Evolutionary conservation across 768 basidiomycete genomes (phyloP).

Genomic region (Amanita muscaria): DNA sequence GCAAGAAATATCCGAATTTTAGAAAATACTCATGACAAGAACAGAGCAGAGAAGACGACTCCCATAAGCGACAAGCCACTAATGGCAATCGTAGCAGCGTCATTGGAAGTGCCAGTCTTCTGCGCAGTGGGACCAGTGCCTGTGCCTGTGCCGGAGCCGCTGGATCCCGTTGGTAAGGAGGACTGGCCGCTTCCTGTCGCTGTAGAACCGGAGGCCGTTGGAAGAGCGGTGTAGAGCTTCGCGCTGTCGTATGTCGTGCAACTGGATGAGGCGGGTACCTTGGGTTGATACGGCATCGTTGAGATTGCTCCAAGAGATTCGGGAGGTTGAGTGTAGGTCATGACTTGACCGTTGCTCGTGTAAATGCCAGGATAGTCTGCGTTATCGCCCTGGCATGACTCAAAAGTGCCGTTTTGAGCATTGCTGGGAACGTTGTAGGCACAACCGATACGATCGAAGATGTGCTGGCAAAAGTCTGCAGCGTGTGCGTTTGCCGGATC

Average conservation of each 20-base stretch:
- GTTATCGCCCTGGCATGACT: constrained; percentile 57
- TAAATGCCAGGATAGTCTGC: constrained; percentile 52
- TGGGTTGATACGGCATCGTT: constrained; percentile 32
- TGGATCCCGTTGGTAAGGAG: background rate
- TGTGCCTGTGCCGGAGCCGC: background rate
- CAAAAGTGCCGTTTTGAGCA: constrained; percentile 51
- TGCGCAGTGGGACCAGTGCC: constrained; percentile 5
- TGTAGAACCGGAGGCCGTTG: constrained; percentile 13
- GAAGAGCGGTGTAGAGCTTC: constrained; percentile 19
- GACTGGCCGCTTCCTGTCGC: background rate
- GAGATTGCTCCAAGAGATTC: constrained; percentile 34
- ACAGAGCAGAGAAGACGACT: constrained; percentile 15
- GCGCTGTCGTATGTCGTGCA: constrained; percentile 24
- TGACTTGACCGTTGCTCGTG: constrained; percentile 26
- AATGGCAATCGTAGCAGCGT: constrained; percentile 11
- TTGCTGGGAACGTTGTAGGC: constrained; percentile 62
- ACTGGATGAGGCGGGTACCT: constrained; percentile 30
- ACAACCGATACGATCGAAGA: constrained; percentile 69
- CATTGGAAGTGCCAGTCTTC: constrained; percentile 9
- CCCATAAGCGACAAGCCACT: constrained; percentile 12
- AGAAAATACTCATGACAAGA: constrained; percentile 14
- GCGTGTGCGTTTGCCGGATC: constrained; percentile 46
- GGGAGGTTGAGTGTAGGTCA: constrained; percentile 37
- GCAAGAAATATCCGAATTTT: too few relatives aligned
- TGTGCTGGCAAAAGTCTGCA: constrained; percentile 56